Percentiles rank a stretch among this genome's conserved stretches.
These are phyloP conservation scores for Piedraia hortae DNA, from an alignment of 2,329 filamentous ascomycete genomes.

Conservation along the genomic window DNA sequence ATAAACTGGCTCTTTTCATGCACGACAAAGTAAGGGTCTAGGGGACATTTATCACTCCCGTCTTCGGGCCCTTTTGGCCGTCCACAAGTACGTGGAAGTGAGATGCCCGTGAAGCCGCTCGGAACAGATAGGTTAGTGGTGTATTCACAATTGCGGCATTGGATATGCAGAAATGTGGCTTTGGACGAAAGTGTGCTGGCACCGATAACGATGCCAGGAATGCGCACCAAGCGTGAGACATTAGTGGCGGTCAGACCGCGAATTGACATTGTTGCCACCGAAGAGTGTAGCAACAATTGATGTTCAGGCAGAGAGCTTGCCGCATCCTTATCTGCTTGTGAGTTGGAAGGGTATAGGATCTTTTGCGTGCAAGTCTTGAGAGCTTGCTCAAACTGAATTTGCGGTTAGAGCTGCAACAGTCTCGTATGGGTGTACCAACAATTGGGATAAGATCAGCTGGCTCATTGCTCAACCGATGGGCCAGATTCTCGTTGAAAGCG, in stretches of 20 bases:
- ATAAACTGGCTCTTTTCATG: conserved; percentile 89
- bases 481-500: conserved; percentile 84
- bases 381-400: conserved; percentile 55
- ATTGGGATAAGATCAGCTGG: conserved; percentile 80
- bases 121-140: conserved; percentile 41
- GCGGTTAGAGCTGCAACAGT: conserved; percentile 1
- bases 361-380: conserved; percentile 75
- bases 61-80: conserved; percentile 22
- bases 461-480: conserved; percentile 66
- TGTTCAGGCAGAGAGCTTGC: conserved; percentile 38
- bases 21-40: conserved; percentile 87
- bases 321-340: conserved; percentile 28
- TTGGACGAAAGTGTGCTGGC: conserved; percentile 93
- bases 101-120: conserved; percentile 68
- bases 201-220: conserved; percentile 91
- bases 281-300: conserved; percentile 83
- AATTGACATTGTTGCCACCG: conserved; percentile 71
- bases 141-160: conserved; percentile 67
- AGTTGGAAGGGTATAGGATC: conserved; percentile 62
- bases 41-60: conserved; percentile 52
- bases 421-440: conserved; percentile 23
- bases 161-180: conserved; percentile 59
- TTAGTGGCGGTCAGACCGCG: conserved; percentile 78
- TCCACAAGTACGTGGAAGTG: conserved; percentile 54
- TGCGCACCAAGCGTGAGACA: conserved; percentile 81